Evolutionary conservation across 2,329 filamentous ascomycete genomes (phyloP).

Genomic region (Apiospora aurea): DNA sequence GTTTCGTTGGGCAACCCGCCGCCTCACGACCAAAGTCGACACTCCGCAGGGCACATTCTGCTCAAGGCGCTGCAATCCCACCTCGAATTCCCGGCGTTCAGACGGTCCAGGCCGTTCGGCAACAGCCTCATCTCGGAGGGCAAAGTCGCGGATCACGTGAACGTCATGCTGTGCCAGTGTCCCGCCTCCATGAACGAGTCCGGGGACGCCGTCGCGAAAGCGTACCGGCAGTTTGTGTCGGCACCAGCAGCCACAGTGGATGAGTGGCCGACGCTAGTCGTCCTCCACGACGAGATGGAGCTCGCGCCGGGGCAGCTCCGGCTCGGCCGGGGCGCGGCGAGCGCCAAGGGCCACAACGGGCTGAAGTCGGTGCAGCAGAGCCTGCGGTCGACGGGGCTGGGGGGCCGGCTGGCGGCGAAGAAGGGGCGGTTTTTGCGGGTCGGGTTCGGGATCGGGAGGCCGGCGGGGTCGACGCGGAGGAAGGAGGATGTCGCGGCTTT

Average conservation of each 20-base stretch:
- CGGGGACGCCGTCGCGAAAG: conserved; percentile 20
- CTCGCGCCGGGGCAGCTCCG: conserved; percentile 22
- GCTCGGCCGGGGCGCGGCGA: conserved; percentile 21
- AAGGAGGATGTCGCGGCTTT: conserved; percentile 24
- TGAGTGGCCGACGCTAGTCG: conserved; percentile 23
- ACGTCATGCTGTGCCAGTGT: conserved; percentile 26
- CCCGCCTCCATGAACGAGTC: conserved; percentile 26
- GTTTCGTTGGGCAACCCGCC: conserved; percentile 28
- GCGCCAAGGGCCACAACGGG: conserved; percentile 28
- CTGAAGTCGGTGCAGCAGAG: conserved; percentile 28
- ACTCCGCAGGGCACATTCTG: conserved; percentile 28
- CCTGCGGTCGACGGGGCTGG: conserved; percentile 24
- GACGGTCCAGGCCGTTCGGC: conserved; percentile 23
- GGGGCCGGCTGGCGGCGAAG: neutral
- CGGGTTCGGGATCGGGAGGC: conserved; percentile 27
- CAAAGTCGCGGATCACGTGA: conserved; percentile 6
- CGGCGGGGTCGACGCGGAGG: conserved; percentile 13
- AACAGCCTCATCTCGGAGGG: conserved; percentile 22
- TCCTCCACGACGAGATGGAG: conserved; percentile 29
- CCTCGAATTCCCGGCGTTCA: conserved; percentile 18
- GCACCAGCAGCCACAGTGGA: neutral
- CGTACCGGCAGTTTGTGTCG: conserved; percentile 24
- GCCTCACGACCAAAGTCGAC: conserved; percentile 18
- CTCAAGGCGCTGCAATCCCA: conserved; percentile 27
- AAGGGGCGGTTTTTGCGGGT: conserved; percentile 23